Evolutionary conservation across 345 rosid species (phyloP), one percentile per base, ranked within the genome.

Genomic region (Pseudoturritis turrita): DNA sequence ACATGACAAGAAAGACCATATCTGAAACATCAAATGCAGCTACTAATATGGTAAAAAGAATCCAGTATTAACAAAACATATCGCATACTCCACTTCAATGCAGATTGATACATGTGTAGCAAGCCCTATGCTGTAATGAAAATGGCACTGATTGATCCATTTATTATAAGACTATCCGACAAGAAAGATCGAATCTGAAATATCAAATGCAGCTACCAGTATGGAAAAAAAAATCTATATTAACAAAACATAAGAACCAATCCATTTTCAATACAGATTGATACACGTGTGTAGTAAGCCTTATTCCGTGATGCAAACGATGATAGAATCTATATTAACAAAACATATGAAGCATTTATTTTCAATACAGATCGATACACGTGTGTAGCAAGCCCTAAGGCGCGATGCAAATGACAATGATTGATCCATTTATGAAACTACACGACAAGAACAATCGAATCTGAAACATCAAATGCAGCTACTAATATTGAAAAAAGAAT

Each of bases 381-480:
- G 21, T 68, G 64, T 29, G 33, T 43, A 41, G 15, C 54, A 41
- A 29, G 52, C 54, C 44, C 10, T 46, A 57, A n/a, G 65, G 6
- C 54, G n/a, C 49, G 1, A 46, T 47, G 21, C n/a, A 70, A 59
- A 15, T 23, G 58, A 39, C 10, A 37, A 47, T 35, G 46, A 21
- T 52, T 31, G 62, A 62, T 41, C 10, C 7, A 36, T 40, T 10
- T 61, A 71, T 35, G 58, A 61, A 37, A 51, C 57, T 50, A 59
- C 40, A 52, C 0, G 49, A 75, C 58, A 68, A 28, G 36, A 33
- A 33, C 43, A 15, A 68, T 41, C 7, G 6, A 60, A 60, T 55
- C 54, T 10, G 33, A 39, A 59, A 43, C 51, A 61, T 69, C 19
- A 28, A 31, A 10, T 67, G 68, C 66, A 51, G 66, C 45, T 71